Evolutionary conservation across 208 protist species (phyloP), one percentile per base, ranked within the genome.

Genomic region (Herpetomonas muscarum): DNA sequence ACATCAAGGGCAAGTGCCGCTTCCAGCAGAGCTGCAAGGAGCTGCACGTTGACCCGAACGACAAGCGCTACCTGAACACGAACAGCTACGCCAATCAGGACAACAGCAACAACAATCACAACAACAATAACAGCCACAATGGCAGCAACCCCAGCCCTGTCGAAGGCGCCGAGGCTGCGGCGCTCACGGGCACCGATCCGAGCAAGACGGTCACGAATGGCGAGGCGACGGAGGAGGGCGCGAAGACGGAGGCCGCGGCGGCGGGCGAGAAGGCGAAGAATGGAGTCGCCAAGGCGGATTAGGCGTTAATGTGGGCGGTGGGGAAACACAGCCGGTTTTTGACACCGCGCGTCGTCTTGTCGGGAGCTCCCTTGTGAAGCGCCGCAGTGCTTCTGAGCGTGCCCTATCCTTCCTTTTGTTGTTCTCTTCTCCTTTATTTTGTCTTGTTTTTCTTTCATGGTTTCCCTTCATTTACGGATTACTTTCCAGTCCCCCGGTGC

Each of bases 1-100:
- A 87, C 69, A 92, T 94, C 52, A 94, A 94, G 66, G 87, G 87
- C 25, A 94, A 94, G 67, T 94, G 87, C 58, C 87, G 85, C 62
- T 92, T 91, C 61, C 82, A 85, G 4, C 47, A 70, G 21, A 70
- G 78, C 26, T 94, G 87, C 73, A 92, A 94, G 68, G 87, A 94
- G 63, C 68, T 92, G 19, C 87, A 94, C 70, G 87, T 94, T 22
- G 82, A 81, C 55, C 61, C 70, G 10, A 58, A 68, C 25, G 72
- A 85, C 51, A 74, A 76, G 15, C 64, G 56, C 37, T 86, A 70
- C 58, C 70, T 78, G 46, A 89, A 85, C 52, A 17, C 61, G n/a
- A 61, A 66, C 66, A 85, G 78, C 65, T 71, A 55, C 63, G 67
- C 71, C 19, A 72, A 75, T 48, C 61, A 65, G 50, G 56, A 56